A percentile compares a stretch with the other conserved stretches of the same genome.
phyloP scores from a whole-genome alignment of 2,329 filamentous ascomycete species.

The Niveomyces coronatus region DNA sequence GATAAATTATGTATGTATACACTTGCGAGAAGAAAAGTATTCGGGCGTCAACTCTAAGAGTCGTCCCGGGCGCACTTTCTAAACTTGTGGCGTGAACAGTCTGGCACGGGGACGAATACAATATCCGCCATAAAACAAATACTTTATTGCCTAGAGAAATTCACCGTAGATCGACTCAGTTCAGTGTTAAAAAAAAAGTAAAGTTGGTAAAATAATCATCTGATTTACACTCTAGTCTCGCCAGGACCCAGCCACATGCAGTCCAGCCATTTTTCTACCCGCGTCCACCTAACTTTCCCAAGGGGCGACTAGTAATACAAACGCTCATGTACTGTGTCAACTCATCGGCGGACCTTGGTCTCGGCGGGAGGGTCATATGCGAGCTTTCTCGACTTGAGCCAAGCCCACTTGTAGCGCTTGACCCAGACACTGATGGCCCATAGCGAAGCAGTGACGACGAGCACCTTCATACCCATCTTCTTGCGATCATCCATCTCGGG shows the following conservation, averaged over 20 bases:
- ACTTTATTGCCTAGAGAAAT: too few relatives aligned
- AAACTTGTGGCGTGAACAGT: too few relatives aligned
- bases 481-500: slow-evolving; percentile 99
- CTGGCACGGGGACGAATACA: too few relatives aligned
- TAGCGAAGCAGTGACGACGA: slow-evolving; percentile 68
- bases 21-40: too few relatives aligned
- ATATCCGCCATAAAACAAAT: too few relatives aligned
- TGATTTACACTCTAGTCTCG: slow-evolving; percentile 46
- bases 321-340: too few relatives aligned
- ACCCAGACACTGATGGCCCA: slow-evolving; percentile 90
- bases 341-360: slow-evolving; percentile 37
- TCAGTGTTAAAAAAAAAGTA: too few relatives aligned
- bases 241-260: slow-evolving; percentile 22
- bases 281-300: slow-evolving; percentile 32
- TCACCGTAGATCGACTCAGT: too few relatives aligned
- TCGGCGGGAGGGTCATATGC: slow-evolving; percentile 68
- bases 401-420: slow-evolving; percentile 99
- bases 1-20: too few relatives aligned
- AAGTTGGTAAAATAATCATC: slow-evolving; percentile 33
- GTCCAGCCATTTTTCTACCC: slow-evolving; percentile 26
- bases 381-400: slow-evolving; percentile 92
- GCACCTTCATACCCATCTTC: slow-evolving; percentile 98
- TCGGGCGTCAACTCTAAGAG: too few relatives aligned
- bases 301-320: slow-evolving; percentile 30
- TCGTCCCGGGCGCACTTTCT: too few relatives aligned